phyloP scores from a whole-genome alignment of 805 yeast genomes.

The Maudiozyma saulgeensis region DNA sequence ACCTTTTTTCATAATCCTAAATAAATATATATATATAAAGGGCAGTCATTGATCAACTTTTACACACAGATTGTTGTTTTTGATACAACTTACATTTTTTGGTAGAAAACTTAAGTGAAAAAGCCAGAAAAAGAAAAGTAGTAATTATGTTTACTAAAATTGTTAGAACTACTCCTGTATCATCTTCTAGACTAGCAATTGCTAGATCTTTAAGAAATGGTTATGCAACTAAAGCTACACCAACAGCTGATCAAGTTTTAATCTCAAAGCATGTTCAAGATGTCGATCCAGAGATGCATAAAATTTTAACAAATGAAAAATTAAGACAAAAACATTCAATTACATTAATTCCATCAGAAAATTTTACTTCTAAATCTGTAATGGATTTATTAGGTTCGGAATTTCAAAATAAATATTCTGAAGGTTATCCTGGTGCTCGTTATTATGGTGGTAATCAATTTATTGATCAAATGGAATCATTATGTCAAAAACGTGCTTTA shows the following conservation, averaged over 20 bases:
- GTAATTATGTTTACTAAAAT: neutral
- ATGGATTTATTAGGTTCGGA: constrained; percentile 92
- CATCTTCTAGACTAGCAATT: neutral
- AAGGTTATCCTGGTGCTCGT: constrained; percentile 96
- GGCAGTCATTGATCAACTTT: no score
- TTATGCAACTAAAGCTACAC: neutral
- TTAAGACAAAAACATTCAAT: constrained; percentile 85
- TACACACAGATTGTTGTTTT: no score
- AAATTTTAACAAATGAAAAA: constrained; percentile 66
- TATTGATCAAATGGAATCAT: constrained; percentile 81
- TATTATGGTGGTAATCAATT: constrained; percentile 97
- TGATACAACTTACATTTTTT: no score
- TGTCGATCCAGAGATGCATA: constrained; percentile 77
- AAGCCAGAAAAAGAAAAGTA: no score
- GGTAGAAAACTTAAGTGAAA: no score
- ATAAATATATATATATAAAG: neutral
- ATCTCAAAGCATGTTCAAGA: constrained; percentile 56
- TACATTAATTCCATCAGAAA: constrained; percentile 89
- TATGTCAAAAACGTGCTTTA: constrained; percentile 88
- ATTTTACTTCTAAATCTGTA: constrained; percentile 90
- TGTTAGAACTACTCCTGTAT: neutral
- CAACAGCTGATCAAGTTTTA: constrained; percentile 25
- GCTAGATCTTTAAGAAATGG: neutral
- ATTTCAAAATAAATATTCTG: constrained; percentile 96
- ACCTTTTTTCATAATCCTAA: no score